A percentile compares a stretch with the other conserved stretches of the same genome.
Conservation (phyloP, 2,329 filamentous ascomycete species). For the Apiospora pterosperma region DNA sequence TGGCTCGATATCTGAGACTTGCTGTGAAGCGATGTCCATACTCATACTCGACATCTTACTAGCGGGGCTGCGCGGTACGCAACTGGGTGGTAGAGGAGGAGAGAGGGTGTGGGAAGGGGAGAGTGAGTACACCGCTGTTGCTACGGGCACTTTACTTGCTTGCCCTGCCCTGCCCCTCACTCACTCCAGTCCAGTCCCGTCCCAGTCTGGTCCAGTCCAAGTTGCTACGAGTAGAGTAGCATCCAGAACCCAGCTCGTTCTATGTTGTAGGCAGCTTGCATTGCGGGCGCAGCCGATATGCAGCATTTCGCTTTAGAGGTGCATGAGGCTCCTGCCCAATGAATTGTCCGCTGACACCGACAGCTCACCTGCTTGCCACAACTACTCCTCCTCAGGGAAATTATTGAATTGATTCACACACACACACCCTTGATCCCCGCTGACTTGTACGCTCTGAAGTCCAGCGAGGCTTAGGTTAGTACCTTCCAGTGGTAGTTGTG, state of each 20-base stretch:
- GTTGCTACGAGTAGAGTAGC: no score
- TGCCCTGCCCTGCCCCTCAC: not conserved
- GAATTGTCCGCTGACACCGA: not conserved
- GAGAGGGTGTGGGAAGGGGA: not conserved
- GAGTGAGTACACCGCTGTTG: not conserved
- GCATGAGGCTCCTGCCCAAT: slow-evolving; percentile 1
- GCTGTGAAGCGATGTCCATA: not conserved
- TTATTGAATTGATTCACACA: not conserved
- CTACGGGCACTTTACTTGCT: not conserved
- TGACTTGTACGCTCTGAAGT: not conserved
- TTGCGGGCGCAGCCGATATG: not conserved
- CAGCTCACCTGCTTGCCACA: not conserved
- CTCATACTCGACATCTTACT: not conserved
- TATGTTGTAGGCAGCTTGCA: not conserved
- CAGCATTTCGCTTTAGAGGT: not conserved
- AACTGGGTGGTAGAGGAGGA: not conserved
- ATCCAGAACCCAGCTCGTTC: not conserved
- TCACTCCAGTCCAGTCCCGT: not conserved
- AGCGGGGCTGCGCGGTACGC: not conserved
- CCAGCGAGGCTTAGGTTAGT: not conserved
- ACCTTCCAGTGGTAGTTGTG: not conserved
- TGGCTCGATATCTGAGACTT: not conserved
- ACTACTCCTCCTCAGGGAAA: not conserved
- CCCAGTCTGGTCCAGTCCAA: no score
- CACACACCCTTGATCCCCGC: not conserved